These are phyloP conservation scores for Linanthus parryae DNA, from an alignment of 148 eudicot species.

Conservation along the genomic window DNA sequence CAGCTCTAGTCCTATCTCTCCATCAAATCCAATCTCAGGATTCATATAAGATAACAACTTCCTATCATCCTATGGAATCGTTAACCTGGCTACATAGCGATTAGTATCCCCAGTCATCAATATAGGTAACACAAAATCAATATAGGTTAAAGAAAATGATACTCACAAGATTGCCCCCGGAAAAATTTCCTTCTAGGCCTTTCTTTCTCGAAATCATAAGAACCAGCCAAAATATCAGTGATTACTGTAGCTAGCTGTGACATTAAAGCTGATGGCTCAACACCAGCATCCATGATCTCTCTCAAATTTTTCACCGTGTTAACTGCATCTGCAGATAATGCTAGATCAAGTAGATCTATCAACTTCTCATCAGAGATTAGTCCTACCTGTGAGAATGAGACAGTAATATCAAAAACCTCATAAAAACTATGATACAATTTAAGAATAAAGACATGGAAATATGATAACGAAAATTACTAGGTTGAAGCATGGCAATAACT, in stretches of 20 bases:
- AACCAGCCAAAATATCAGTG: constrained; percentile 90
- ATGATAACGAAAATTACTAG: neutral
- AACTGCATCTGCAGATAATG: constrained; percentile 90
- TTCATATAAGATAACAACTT: too few relatives aligned
- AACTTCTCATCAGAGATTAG: constrained; percentile 85
- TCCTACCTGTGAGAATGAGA: constrained; percentile 52
- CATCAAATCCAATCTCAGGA: too few relatives aligned
- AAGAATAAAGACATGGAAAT: neutral
- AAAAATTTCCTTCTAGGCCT: constrained; percentile 70
- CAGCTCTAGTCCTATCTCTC: too few relatives aligned
- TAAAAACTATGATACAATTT: neutral
- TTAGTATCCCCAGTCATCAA: too few relatives aligned
- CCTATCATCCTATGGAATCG: too few relatives aligned
- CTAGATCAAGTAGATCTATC: constrained; percentile 83
- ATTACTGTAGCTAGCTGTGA: constrained; percentile 92
- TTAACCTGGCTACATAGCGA: too few relatives aligned
- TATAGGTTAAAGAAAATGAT: neutral
- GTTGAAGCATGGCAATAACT: constrained; percentile 9
- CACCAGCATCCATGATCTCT: constrained; percentile 84
- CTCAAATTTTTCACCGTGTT: constrained; percentile 81
- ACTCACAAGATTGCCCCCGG: constrained; percentile 65
- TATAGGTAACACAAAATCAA: too few relatives aligned
- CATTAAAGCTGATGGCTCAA: constrained; percentile 85
- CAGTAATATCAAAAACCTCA: neutral
- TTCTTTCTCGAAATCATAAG: constrained; percentile 56